These are phyloP conservation scores for Microsporum audouinii DNA, from an alignment of 2,329 filamentous ascomycete species.

Conservation along the genomic window DNA sequence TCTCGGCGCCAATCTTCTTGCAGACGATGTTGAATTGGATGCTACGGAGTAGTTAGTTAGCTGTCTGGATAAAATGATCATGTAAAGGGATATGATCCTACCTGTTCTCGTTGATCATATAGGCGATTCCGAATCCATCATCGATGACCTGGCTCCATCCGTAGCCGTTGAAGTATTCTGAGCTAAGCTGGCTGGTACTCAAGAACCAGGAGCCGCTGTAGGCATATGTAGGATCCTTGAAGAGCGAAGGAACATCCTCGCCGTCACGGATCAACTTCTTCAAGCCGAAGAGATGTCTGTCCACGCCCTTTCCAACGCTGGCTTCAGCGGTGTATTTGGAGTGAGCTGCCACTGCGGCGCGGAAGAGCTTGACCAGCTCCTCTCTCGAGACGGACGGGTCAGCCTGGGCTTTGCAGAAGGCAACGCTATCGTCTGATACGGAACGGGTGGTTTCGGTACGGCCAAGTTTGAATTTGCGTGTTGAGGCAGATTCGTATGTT, in stretches of 20 bases:
- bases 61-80: not conserved
- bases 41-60: slow-evolving; percentile 35
- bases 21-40: slow-evolving; percentile 97
- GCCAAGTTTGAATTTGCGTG: slow-evolving; percentile 87
- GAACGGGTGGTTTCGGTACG: slow-evolving; percentile 91
- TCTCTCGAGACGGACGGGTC: slow-evolving; percentile 53
- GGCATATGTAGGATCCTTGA: slow-evolving; percentile 69
- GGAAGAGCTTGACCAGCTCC: slow-evolving; percentile 62
- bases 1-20: slow-evolving; percentile 78
- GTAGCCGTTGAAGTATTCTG: slow-evolving; percentile 97
- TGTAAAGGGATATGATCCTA: slow-evolving; percentile 25
- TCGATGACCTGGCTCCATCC: slow-evolving; percentile 98
- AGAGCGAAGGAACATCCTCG: slow-evolving; percentile 71
- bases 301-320: slow-evolving; percentile 83
- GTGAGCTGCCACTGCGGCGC: slow-evolving; percentile 68
- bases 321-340: slow-evolving; percentile 85
- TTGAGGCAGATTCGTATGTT: slow-evolving; percentile 93
- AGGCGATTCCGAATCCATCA: slow-evolving; percentile 90
- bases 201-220: slow-evolving; percentile 88
- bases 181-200: slow-evolving; percentile 78
- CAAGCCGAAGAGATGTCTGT: slow-evolving; percentile 91
- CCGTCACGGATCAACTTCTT: slow-evolving; percentile 77
- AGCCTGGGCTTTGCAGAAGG: slow-evolving; percentile 81
- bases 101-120: slow-evolving; percentile 99
- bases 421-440: slow-evolving; percentile 81